Evolutionary conservation across 2,329 filamentous ascomycete genomes (phyloP), one percentile per base, ranked within the genome.

Genomic region (Monosporascus cannonballus): DNA sequence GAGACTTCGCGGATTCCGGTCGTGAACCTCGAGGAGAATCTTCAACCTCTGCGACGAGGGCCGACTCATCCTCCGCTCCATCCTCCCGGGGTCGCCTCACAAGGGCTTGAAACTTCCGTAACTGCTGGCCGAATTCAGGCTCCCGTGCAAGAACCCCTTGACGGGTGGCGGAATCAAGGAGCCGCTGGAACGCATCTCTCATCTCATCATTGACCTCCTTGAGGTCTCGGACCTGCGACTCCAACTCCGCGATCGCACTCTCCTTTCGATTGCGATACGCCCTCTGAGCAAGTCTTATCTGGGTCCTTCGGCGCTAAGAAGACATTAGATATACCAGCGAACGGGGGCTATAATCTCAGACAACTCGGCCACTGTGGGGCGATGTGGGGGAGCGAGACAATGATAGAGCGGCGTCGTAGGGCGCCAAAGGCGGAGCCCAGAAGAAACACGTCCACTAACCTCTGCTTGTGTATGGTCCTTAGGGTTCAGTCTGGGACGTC

Each of bases 261-360:
- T 96, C 91, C 70, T 96, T 96, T 49, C 91, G 85, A 63, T 87
- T 83, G 17, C 91, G 83, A 65, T 96, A 96, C 1, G 90, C 90
- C 59, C 90, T 78, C 68, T 96, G 91, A 2, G 91, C 91, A 51
- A 93, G 79, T 24, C 91, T 85, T 57, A 96, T 94, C 67, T 96
- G 91, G 5, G 89, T 93, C 51, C 91, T 82, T 50, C 91, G 86
- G 56, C 90, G 86, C 87, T 89, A 59, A 59, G 45, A 38, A 45
- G 48, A 44, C 20, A 53, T 55, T 55, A 63, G 58, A 64, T 41
- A 27, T 47, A 55, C 46, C 30, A 44, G 50, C 30, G 9, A 34
- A 45, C 30, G 22, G 24, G 36, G 41, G 27, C 45, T 41, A 38
- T 49, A 50, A 24, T 27, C 14, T 20, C 20, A 20, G 24, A 18